Percentiles rank a stretch among this genome's conserved stretches.
Conservation (phyloP, 2,329 filamentous ascomycete genomes). For the Hymenoscyphus albidus region DNA sequence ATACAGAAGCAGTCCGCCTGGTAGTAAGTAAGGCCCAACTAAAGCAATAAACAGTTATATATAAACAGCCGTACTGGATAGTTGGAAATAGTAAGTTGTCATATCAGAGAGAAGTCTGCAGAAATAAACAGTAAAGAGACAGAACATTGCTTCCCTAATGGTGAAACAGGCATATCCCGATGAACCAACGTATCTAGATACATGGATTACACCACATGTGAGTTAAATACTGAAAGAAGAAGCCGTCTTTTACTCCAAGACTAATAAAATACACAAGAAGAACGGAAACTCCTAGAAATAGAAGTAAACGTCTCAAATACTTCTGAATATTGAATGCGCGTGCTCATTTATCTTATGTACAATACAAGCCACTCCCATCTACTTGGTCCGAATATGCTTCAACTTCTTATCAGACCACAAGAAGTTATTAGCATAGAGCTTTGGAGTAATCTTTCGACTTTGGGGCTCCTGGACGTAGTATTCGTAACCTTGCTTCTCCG, state of each 20-base stretch:
- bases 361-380: slow-evolving; percentile 35
- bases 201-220: not conserved
- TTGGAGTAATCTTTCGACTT: slow-evolving; percentile 76
- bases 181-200: not conserved
- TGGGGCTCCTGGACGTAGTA: slow-evolving; percentile 99
- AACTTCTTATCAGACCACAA: slow-evolving; percentile 79
- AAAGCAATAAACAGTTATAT: no score
- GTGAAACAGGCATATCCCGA: not conserved
- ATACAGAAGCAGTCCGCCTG: no score
- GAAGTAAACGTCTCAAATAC: not conserved
- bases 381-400: slow-evolving; percentile 82
- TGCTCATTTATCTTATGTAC: slow-evolving; percentile 23
- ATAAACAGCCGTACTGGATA: no score
- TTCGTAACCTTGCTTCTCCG: slow-evolving; percentile 98
- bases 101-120: not conserved
- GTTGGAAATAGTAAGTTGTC: no score
- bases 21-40: no score
- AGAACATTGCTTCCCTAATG: not conserved
- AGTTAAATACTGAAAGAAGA: not conserved
- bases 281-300: not conserved
- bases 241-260: not conserved
- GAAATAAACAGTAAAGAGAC: not conserved
- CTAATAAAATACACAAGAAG: not conserved
- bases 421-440: slow-evolving; percentile 98
- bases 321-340: not conserved